Evolutionary conservation across 179 eudicot genomes (phyloP), one percentile per base, ranked within the genome.

Genomic region (Vitellaria paradoxa): DNA sequence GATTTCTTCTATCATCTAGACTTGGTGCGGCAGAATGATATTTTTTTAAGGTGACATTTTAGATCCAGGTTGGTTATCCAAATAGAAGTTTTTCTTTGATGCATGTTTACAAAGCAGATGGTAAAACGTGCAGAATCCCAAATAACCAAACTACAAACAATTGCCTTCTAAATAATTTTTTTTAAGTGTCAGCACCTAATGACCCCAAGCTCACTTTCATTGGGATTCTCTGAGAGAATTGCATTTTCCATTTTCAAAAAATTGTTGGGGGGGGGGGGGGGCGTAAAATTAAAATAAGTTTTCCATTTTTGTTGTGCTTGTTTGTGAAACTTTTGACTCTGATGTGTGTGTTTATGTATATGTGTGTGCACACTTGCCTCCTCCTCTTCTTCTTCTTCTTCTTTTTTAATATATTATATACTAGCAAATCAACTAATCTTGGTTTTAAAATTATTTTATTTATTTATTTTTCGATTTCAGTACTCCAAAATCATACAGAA

Each of bases 401-500:
- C 6, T 11, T 9, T 21, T 23, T 23, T 4, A 0, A 21, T 62
- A 21, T 0, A 23, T 62, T 62, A 66, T 66, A 2, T 53, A 10
- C 2, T 12, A 30, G 15, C 17, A 64, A 64, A 64, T 12, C 46
- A 37, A 40, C n/a, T 30, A 12, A 46, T 20, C 40, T 37, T 30
- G 5, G 18, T 5, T 23, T 63, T 2, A 5, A 24, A 23, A 59
- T 59, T 37, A 14, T 14, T 37, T 47, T 78, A 15, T 9, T 9
- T 68, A 14, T 64, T 62, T 84, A 67, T 4, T 64, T 76, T 76
- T 18, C 13, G n/a, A 40, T 20, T 76, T 20, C 86, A 96, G 99
- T 89, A 88, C 76, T 86, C 96, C 5, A 96, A 91, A 81, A 89
- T 96, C 76, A 92, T 96, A 80, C 96, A 89, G 84, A 96, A 96